phyloP scores from a whole-genome alignment of 352 stramenopile species.

The Pythium aristosporum region DNA sequence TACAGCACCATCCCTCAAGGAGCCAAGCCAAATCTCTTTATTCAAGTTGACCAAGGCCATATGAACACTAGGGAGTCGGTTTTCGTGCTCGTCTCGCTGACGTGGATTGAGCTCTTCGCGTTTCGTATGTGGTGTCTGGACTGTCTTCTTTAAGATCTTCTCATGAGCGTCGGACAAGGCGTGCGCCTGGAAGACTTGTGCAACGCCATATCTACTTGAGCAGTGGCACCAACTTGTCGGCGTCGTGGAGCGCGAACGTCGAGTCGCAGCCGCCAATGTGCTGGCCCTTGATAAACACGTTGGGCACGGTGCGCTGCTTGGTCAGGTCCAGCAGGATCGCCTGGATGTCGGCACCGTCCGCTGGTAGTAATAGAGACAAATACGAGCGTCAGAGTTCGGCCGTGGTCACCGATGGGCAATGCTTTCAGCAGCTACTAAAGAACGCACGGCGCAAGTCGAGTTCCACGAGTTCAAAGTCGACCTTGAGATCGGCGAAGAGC shows the following conservation, averaged over 20 bases:
- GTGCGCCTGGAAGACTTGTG: too few relatives aligned
- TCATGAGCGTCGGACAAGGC: too few relatives aligned
- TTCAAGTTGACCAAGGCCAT: too few relatives aligned
- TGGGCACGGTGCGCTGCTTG: constrained; percentile 95
- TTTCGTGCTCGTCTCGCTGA: too few relatives aligned
- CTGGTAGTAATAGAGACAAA: constrained; percentile 22
- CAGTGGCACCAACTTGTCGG: constrained; percentile 53
- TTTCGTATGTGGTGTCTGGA: too few relatives aligned
- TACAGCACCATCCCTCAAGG: too few relatives aligned
- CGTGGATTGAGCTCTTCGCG: too few relatives aligned
- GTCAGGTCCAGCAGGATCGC: constrained; percentile 88
- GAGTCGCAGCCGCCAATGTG: constrained; percentile 95
- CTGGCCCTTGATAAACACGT: constrained; percentile 97
- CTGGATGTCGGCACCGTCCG: constrained; percentile 92
- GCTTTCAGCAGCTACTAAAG: too few relatives aligned
- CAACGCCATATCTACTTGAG: constrained; percentile 35
- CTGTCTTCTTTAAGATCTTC: too few relatives aligned
- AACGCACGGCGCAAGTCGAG: constrained; percentile 56
- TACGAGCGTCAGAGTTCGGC: constrained; percentile 3
- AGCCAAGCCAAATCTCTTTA: too few relatives aligned
- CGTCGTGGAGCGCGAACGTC: constrained; percentile 47
- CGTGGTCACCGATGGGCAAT: background rate
- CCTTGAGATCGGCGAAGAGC: constrained; percentile 74
- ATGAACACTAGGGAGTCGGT: too few relatives aligned
- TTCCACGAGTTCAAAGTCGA: constrained; percentile 64